Evolutionary conservation across 2,329 filamentous ascomycete genomes (phyloP).

Genomic region (Akanthomyces uredinophilus): DNA sequence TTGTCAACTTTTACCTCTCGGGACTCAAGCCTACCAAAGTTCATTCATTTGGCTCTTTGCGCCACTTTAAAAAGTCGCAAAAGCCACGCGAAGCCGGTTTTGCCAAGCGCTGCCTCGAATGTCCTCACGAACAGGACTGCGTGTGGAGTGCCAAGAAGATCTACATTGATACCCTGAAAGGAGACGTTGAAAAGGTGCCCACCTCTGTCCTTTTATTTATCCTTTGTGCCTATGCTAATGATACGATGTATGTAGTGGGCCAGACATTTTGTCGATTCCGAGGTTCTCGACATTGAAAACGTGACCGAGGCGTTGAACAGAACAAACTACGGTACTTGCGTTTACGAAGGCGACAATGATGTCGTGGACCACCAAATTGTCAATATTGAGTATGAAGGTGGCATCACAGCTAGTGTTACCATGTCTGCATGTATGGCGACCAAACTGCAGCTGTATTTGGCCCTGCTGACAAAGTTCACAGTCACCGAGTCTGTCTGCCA

Average conservation of each 20-base stretch:
- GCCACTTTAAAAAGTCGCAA: slow-evolving; percentile 17
- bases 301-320: slow-evolving; percentile 16
- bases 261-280: slow-evolving; percentile 17
- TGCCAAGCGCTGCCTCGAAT: slow-evolving; percentile 15
- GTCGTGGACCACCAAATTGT: slow-evolving; percentile 19
- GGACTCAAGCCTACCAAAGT: slow-evolving; percentile 16
- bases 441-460: background rate
- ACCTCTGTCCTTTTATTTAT: background rate
- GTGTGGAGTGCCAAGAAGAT: slow-evolving; percentile 19
- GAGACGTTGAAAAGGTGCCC: slow-evolving; percentile 14
- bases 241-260: slow-evolving; percentile 12
- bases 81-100: slow-evolving; percentile 15
- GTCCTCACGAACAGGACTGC: slow-evolving; percentile 15
- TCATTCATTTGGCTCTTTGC: slow-evolving; percentile 17
- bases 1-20: slow-evolving; percentile 17
- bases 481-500: slow-evolving; percentile 17
- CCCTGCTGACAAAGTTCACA: background rate
- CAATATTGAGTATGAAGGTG: slow-evolving; percentile 17
- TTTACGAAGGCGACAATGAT: slow-evolving; percentile 18
- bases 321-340: slow-evolving; percentile 16
- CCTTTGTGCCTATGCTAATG: background rate
- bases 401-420: slow-evolving; percentile 17
- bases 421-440: slow-evolving; percentile 18
- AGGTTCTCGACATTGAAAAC: slow-evolving; percentile 17
- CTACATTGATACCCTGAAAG: slow-evolving; percentile 17